These are phyloP conservation scores for Aquilaria yunnanensis DNA, from an alignment of 345 rosid genomes.

Conservation along the genomic window DNA sequence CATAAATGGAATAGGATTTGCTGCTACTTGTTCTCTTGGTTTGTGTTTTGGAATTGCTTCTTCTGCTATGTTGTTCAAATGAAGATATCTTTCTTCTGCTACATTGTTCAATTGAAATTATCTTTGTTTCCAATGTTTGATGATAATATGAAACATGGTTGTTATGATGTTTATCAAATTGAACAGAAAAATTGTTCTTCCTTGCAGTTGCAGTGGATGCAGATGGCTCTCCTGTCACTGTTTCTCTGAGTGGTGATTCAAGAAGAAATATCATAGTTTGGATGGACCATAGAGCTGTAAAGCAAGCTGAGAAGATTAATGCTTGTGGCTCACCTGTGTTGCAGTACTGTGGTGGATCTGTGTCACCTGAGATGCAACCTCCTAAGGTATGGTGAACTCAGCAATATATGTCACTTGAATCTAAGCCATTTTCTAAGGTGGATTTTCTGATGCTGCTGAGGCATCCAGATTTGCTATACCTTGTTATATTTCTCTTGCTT, in stretches of 20 bases:
- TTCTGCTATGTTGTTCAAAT: not conserved
- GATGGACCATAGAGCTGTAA: constrained; percentile 99
- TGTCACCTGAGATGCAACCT: constrained; percentile 95
- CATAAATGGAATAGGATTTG: constrained; percentile 76
- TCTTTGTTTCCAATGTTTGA: no score
- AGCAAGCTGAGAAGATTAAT: constrained; percentile 91
- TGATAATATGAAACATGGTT: not conserved
- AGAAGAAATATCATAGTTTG: constrained; percentile 89
- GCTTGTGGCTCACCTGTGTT: constrained; percentile 66
- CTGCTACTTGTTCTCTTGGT: constrained; percentile 99
- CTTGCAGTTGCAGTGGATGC: constrained; percentile 90
- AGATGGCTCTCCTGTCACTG: constrained; percentile 93
- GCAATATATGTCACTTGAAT: no score
- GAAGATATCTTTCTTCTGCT: not conserved
- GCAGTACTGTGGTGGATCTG: constrained; percentile 90
- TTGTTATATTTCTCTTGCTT: no score
- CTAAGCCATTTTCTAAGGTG: no score
- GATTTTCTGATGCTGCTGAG: no score
- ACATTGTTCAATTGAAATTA: not conserved
- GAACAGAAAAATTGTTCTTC: constrained; percentile 4
- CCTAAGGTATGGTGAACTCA: constrained; percentile 52
- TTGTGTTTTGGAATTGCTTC: constrained; percentile 15
- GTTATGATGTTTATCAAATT: not conserved
- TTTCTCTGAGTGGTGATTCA: constrained; percentile 96
- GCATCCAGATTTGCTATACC: no score